Conservation (phyloP, 768 basidiomycete genomes). For the Leucocoprinus birnbaumii region DNA sequence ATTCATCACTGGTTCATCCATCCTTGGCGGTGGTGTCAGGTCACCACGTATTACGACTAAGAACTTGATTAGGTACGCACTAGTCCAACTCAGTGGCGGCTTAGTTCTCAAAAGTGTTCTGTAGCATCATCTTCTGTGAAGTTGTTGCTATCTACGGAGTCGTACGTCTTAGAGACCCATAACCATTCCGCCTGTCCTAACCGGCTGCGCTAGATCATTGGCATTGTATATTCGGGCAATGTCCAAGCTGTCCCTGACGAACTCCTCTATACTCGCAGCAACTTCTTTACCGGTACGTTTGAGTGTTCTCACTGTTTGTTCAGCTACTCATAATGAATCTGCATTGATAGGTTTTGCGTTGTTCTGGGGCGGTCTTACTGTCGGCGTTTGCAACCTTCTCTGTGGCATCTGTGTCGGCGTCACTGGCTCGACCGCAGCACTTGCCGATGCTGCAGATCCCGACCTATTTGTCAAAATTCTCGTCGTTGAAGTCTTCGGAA, state of each 20-base stretch:
- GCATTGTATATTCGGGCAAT: slow-evolving; percentile 93
- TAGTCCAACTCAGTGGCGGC: background rate
- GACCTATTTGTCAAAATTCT: slow-evolving; percentile 94
- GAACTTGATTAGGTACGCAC: slow-evolving; percentile 87
- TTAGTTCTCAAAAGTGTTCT: background rate
- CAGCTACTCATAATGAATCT: background rate
- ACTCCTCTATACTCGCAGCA: slow-evolving; percentile 77
- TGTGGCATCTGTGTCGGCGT: slow-evolving; percentile 95
- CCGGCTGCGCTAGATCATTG: slow-evolving; percentile 66
- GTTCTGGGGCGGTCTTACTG: slow-evolving; percentile 96
- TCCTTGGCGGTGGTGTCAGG: slow-evolving; percentile 93
- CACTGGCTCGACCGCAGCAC: slow-evolving; percentile 92
- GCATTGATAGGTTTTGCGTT: slow-evolving; percentile 72
- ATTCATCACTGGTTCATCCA: slow-evolving; percentile 94
- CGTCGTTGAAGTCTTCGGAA: slow-evolving; percentile 92
- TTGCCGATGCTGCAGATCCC: slow-evolving; percentile 95
- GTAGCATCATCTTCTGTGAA: slow-evolving; percentile 98
- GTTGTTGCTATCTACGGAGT: slow-evolving; percentile 99
- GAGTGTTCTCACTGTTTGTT: slow-evolving; percentile 2
- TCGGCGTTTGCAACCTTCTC: slow-evolving; percentile 90
- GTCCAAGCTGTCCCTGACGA: slow-evolving; percentile 57
- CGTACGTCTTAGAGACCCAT: slow-evolving; percentile 41
- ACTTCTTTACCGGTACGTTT: slow-evolving; percentile 81
- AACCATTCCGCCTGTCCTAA: background rate
- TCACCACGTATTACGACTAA: slow-evolving; percentile 94